phyloP scores from a whole-genome alignment of 169 alveolate genomes.

The Cyclospora cayetanensis region DNA sequence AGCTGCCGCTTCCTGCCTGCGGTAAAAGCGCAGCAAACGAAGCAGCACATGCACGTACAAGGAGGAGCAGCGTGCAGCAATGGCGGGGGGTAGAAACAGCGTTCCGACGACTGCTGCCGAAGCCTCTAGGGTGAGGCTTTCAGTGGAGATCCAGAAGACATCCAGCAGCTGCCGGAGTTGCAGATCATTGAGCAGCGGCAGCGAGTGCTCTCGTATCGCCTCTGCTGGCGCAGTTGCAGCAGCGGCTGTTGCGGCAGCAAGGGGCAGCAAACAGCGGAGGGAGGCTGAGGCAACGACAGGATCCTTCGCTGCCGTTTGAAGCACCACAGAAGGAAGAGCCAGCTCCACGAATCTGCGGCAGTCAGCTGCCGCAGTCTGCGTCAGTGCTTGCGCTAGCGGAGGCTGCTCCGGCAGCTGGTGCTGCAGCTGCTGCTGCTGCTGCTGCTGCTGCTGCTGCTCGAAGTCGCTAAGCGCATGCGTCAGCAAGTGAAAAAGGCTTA shows the following conservation, averaged over 20 bases:
- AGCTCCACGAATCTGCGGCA: not conserved
- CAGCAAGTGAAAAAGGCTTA: not conserved
- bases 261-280: not conserved
- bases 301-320: not conserved
- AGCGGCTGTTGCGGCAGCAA: constrained; percentile 27
- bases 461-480: not conserved
- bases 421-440: constrained; percentile 25
- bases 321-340: not conserved
- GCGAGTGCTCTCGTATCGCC: not conserved
- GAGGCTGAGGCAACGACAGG: constrained; percentile 1
- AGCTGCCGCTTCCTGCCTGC: too few species aligned
- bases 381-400: too few species aligned
- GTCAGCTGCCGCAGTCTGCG: too few species aligned
- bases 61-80: not conserved
- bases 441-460: constrained; percentile 9
- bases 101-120: not conserved
- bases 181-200: constrained; percentile 12
- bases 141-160: not conserved
- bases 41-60: constrained; percentile 8
- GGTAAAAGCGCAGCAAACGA: too few species aligned
- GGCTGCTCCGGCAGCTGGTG: not conserved
- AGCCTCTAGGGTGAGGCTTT: not conserved
- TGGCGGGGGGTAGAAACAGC: constrained; percentile 13
- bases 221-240: not conserved
- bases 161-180: constrained; percentile 10